Conservation (phyloP, 202 grass and related monocot genomes). For the Alloteropsis angusta region DNA sequence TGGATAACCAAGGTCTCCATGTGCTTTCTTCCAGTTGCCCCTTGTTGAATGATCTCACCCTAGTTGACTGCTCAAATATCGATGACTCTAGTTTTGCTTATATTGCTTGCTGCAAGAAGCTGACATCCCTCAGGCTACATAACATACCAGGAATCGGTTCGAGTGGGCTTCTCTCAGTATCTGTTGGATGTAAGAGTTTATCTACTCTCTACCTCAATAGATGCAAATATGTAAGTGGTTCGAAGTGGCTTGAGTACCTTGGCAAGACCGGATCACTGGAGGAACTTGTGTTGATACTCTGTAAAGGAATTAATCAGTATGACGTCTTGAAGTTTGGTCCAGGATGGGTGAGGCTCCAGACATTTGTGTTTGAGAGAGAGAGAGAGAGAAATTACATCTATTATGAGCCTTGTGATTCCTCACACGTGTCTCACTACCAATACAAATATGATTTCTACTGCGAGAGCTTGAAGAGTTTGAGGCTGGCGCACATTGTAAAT, state of each 20-base stretch:
- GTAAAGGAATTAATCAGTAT: constrained; percentile 47
- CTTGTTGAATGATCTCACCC: constrained; percentile 32
- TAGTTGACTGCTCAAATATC: constrained; percentile 50
- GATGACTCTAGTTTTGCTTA: constrained; percentile 27
- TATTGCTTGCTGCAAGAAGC: constrained; percentile 32
- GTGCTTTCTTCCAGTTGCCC: constrained; percentile 37
- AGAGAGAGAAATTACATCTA: not conserved
- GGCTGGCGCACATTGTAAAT: constrained; percentile 33
- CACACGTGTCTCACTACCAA: not conserved
- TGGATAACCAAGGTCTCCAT: constrained; percentile 40
- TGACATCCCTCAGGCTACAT: constrained; percentile 47
- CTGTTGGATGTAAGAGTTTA: constrained; percentile 50
- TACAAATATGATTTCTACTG: constrained; percentile 22
- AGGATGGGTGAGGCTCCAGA: constrained; percentile 46
- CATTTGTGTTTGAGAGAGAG: constrained; percentile 51
- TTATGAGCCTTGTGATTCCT: not conserved
- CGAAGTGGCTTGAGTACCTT: constrained; percentile 60
- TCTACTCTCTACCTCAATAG: constrained; percentile 18
- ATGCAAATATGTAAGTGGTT: no score
- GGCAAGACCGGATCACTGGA: constrained; percentile 33
- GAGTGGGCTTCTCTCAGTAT: constrained; percentile 38
- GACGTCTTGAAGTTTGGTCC: constrained; percentile 46
- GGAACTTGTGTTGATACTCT: constrained; percentile 55
- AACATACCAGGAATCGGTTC: constrained; percentile 28
- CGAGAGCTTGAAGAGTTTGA: constrained; percentile 44